phyloP scores from a whole-genome alignment of 2,329 filamentous ascomycete genomes.

The Pyricularia pennisetigena region DNA sequence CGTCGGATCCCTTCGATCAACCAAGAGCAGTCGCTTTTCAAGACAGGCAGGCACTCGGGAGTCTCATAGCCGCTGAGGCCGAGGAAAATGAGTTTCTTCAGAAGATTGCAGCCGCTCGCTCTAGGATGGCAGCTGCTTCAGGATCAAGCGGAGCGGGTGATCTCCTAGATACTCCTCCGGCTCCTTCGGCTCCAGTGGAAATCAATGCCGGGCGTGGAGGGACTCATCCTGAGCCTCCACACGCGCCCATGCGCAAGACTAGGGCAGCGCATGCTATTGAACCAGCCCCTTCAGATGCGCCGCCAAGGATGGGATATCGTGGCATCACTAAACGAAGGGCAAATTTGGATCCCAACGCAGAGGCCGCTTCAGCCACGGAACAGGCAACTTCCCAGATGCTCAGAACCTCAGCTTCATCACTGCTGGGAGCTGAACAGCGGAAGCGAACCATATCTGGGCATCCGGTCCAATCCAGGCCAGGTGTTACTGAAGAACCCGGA shows the following conservation, averaged over 20 bases:
- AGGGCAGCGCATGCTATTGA: slow-evolving; percentile 44
- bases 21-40: slow-evolving; percentile 28
- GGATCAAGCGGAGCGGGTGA: slow-evolving; percentile 34
- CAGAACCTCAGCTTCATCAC: slow-evolving; percentile 27
- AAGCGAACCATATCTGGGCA: slow-evolving; percentile 93
- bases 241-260: slow-evolving; percentile 41
- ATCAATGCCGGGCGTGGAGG: slow-evolving; percentile 20
- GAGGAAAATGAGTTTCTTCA: slow-evolving; percentile 46
- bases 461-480: slow-evolving; percentile 40
- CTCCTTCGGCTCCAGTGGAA: slow-evolving; percentile 30
- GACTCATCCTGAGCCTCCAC: slow-evolving; percentile 32
- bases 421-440: slow-evolving; percentile 46
- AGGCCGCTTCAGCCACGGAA: slow-evolving; percentile 24
- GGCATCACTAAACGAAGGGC: slow-evolving; percentile 33
- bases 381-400: slow-evolving; percentile 21
- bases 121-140: slow-evolving; percentile 29
- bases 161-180: slow-evolving; percentile 53
- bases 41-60: slow-evolving; percentile 27
- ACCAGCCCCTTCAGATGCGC: slow-evolving; percentile 41
- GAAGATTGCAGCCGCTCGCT: slow-evolving; percentile 41
- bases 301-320: slow-evolving; percentile 55
- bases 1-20: slow-evolving; percentile 41
- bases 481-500: slow-evolving; percentile 49
- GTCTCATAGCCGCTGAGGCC: slow-evolving; percentile 28
- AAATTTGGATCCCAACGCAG: slow-evolving; percentile 25